Evolutionary conservation across 371 early-diverging fungal species (phyloP), one percentile per base, ranked within the genome.

Genomic region (Rhizomucor miehei): DNA sequence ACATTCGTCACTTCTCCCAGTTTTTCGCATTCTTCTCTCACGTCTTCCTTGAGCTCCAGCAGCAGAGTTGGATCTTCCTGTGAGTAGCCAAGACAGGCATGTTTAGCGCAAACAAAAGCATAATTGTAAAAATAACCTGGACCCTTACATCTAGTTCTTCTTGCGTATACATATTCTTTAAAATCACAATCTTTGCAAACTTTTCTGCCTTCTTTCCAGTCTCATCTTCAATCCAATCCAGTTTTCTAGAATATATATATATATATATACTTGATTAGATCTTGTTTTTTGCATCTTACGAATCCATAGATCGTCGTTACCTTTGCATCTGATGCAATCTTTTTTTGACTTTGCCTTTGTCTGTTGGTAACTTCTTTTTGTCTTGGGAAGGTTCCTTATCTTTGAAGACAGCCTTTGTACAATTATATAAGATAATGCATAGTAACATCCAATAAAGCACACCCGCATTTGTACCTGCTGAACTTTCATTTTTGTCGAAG

Each of bases 1-100:
- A 94, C 89, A 67, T 90, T 92, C 12, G 97, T 95, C 12, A 97
- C 95, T 51, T 91, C 90, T 12, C 98, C 98, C 13, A 95, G 59
- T 52, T 89, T 91, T 56, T 93, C 95, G 61, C 95, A 94, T 62
- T 97, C 98, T 35, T 82, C 81, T 11, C 95, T 85, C 8, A 98
- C 90, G 51, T 98, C 98, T 47, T 94, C 90, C 57, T 94, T 91
- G 50, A 98, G 66, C 37, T 98, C 98, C 13, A 98, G 67, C 37
- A 95, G 52, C 47, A 95, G 59, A 0, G 90, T 83, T 19, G 94
- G 92, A 56, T 96, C 95, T 11, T 82, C 85, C 88, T 89, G 63
- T n/a, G n/a, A n/a, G n/a, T n/a, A n/a, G n/a, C n/a, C n/a, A n/a
- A n/a, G n/a, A n/a, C n/a, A n/a, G n/a, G n/a, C n/a, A n/a, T n/a